Base-by-base conservation (phyloP, 768 basidiomycete genomes). In the Trametes maxima region DNA sequence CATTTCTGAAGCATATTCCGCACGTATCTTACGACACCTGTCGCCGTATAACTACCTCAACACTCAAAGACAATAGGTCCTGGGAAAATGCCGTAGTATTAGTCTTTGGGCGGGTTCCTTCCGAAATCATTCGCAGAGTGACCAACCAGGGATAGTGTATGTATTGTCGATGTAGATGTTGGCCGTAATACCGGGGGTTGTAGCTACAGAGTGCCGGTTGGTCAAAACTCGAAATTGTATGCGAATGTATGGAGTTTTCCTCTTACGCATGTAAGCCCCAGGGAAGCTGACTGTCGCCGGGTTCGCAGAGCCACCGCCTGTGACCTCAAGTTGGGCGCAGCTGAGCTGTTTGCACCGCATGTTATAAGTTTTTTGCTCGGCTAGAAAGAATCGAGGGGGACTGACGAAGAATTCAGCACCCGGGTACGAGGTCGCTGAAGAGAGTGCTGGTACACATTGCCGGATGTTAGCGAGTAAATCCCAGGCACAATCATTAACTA, bases 321-420 rank as follows among this genome's bases (percentile, higher is more conserved):
- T 74, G 55, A 77, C 71, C 42, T 70, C 57, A 42, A 77, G 68
- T 57, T 77, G 76, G 13, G 74, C 76, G 48, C 76, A 76, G 62
- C 76, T 75, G 73, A 76, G 72, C 72, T 49, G 47, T 5, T 71
- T 36, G 12, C 1, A 25, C 14, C 13, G 5, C 13, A 28, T 13
- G 13, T 17, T 8, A n/a, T 43, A 5, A 28, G 52, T n/a, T 21
- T 36, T 16, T 8, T 17, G 19, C 1, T 13, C 36, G 13, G 25
- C 5, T 5, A 22, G 14, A 24, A 40, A n/a, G 16, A 17, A 46
- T 65, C 3, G 14, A 36, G 21, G 46, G 24, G 10, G 12, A 39
- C 60, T 52, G 28, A 65, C 82, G 63, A 83, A 86, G 74, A 86
- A 76, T 59, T 85, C 80, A 16, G 84, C 84, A 33, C 84, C 84